Evolutionary conservation across 176 grass and related monocot genomes (phyloP).

Genomic region (Alloteropsis semialata): DNA sequence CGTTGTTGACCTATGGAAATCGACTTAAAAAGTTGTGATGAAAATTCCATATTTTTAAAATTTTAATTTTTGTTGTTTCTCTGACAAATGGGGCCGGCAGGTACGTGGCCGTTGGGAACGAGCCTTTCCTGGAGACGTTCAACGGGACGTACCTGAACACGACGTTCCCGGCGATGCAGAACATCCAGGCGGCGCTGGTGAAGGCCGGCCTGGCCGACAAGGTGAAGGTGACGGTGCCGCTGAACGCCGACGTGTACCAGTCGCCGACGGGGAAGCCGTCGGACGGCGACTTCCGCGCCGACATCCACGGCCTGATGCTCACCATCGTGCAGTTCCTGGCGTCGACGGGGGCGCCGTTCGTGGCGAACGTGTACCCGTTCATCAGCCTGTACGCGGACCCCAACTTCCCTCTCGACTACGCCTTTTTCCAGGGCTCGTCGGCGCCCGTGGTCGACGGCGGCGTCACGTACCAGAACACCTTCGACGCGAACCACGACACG

Average conservation of each 20-base stretch:
- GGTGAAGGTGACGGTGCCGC: constrained; percentile 76
- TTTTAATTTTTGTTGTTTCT: neutral
- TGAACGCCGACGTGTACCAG: constrained; percentile 81
- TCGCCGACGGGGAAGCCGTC: constrained; percentile 58
- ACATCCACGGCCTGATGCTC: constrained; percentile 77
- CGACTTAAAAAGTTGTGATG: neutral
- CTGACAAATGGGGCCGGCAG: constrained; percentile 25
- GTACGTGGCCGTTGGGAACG: constrained; percentile 75
- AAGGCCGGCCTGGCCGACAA: constrained; percentile 53
- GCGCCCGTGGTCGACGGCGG: constrained; percentile 57
- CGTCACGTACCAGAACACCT: constrained; percentile 63
- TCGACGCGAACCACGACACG: constrained; percentile 89
- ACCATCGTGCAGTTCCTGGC: constrained; percentile 61
- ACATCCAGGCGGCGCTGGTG: constrained; percentile 64
- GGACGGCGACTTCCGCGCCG: constrained; percentile 65
- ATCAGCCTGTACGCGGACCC: constrained; percentile 74
- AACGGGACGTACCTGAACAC: constrained; percentile 71
- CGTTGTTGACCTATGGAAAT: neutral
- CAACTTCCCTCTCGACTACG: constrained; percentile 83
- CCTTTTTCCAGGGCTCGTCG: constrained; percentile 70
- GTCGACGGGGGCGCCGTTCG: constrained; percentile 58
- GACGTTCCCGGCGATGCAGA: constrained; percentile 83
- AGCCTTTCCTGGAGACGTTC: constrained; percentile 76
- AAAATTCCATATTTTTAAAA: neutral
- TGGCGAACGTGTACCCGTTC: constrained; percentile 86